phyloP scores from a whole-genome alignment of 192 early-diverging fungal species.

The Chytriomyces sp. region DNA sequence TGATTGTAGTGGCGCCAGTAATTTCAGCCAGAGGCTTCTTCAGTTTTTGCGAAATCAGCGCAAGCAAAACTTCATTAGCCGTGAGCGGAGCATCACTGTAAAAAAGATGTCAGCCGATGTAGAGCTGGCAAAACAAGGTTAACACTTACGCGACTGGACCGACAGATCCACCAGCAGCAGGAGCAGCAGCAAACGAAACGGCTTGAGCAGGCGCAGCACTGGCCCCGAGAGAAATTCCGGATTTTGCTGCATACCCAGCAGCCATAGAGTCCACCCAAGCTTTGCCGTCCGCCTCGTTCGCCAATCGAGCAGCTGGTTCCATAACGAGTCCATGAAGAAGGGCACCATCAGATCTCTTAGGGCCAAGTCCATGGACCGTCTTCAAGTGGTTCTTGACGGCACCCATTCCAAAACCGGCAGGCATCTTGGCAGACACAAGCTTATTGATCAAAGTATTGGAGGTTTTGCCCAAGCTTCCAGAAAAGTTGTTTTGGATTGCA shows the following conservation, averaged over 20 bases:
- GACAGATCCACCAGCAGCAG: slow-evolving; percentile 60
- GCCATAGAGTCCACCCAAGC: slow-evolving; percentile 79
- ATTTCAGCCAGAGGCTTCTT: slow-evolving; percentile 81
- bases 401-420: slow-evolving; percentile 84
- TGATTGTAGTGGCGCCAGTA: slow-evolving; percentile 78
- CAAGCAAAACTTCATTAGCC: slow-evolving; percentile 81
- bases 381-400: slow-evolving; percentile 77
- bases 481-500: slow-evolving; percentile 64
- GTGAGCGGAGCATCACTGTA: slow-evolving; percentile 75
- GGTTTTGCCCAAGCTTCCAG: slow-evolving; percentile 83
- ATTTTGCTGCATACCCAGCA: slow-evolving; percentile 69
- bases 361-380: slow-evolving; percentile 74
- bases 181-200: slow-evolving; percentile 52
- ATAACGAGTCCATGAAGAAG: slow-evolving; percentile 79
- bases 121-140: slow-evolving; percentile 7
- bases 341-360: slow-evolving; percentile 73
- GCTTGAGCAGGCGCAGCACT: slow-evolving; percentile 60
- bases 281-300: slow-evolving; percentile 73
- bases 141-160: slow-evolving; percentile 49
- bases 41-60: slow-evolving; percentile 87
- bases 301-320: slow-evolving; percentile 83
- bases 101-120: background rate
- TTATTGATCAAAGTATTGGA: slow-evolving; percentile 74
- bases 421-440: slow-evolving; percentile 88
- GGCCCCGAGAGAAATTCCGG: slow-evolving; percentile 66